These are phyloP conservation scores for Collybia sordida DNA, from an alignment of 768 basidiomycete genomes.

Conservation along the genomic window DNA sequence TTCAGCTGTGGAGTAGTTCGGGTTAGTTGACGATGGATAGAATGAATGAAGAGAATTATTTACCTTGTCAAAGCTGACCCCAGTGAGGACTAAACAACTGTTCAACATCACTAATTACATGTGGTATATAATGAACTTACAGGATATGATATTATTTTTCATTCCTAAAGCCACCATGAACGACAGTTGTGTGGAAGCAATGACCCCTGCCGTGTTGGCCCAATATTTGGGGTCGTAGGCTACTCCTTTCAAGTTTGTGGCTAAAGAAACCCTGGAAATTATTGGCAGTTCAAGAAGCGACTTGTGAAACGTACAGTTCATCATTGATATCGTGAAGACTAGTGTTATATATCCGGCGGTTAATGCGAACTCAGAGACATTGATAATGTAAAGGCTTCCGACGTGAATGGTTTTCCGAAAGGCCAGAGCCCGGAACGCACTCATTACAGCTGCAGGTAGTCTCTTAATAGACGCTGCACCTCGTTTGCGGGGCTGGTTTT, in stretches of 20 bases:
- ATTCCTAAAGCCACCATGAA: conserved; percentile 56
- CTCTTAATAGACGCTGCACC: background rate
- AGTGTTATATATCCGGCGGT: conserved; percentile 28
- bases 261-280: conserved; percentile 10
- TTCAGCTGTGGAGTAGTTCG: conserved; percentile 1
- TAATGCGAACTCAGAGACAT: conserved; percentile 31
- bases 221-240: conserved; percentile 31
- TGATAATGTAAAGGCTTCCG: conserved; percentile 25
- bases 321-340: conserved; percentile 27
- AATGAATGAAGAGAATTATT: background rate
- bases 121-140: conserved; percentile 18
- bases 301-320: conserved; percentile 29
- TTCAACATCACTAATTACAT: background rate
- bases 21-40: too few species aligned
- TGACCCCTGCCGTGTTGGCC: conserved; percentile 37
- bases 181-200: conserved; percentile 47
- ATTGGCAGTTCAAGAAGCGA: background rate
- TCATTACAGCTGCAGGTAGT: conserved; percentile 3
- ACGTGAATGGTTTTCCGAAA: conserved; percentile 18
- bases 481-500: background rate
- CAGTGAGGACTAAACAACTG: background rate
- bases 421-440: conserved; percentile 8
- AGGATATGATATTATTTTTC: conserved; percentile 49
- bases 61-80: conserved; percentile 1
- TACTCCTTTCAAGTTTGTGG: conserved; percentile 29